phyloP scores from a whole-genome alignment of 2,329 filamentous ascomycete species.

The Lomentospora prolificans region DNA sequence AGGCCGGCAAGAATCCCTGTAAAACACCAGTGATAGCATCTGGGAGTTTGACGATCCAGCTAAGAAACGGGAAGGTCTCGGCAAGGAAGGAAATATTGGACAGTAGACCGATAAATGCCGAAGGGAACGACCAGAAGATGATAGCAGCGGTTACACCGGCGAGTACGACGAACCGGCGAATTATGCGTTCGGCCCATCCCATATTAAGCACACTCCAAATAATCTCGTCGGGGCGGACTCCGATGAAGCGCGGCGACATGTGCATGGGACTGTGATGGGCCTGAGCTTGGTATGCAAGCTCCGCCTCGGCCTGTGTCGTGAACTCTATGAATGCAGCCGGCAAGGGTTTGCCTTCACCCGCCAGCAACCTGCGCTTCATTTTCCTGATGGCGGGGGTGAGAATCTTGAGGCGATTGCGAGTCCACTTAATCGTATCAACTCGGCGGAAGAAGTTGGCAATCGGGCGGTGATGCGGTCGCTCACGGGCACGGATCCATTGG shows the following conservation, averaged over 20 bases:
- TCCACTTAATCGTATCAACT: slow-evolving; percentile 91
- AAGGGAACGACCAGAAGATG: slow-evolving; percentile 72
- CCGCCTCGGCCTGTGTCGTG: slow-evolving; percentile 68
- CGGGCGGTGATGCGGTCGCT: slow-evolving; percentile 63
- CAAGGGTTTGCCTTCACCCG: slow-evolving; percentile 53
- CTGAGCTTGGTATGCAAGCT: slow-evolving; percentile 73
- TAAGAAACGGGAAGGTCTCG: slow-evolving; percentile 55
- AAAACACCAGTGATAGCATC: slow-evolving; percentile 62
- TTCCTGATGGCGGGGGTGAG: slow-evolving; percentile 40
- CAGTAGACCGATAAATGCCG: slow-evolving; percentile 72
- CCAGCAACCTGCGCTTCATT: slow-evolving; percentile 56
- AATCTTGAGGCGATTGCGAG: slow-evolving; percentile 42
- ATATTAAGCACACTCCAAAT: slow-evolving; percentile 72
- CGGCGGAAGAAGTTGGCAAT: slow-evolving; percentile 69
- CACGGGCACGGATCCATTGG: slow-evolving; percentile 62
- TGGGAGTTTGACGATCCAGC: slow-evolving; percentile 66
- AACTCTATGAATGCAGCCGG: slow-evolving; percentile 92
- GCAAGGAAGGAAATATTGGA: slow-evolving; percentile 71
- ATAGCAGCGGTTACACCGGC: slow-evolving; percentile 62
- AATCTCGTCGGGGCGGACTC: slow-evolving; percentile 68
- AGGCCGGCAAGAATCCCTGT: slow-evolving; percentile 70
- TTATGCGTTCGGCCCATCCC: slow-evolving; percentile 64
- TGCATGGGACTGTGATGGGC: slow-evolving; percentile 73
- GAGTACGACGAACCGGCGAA: slow-evolving; percentile 55
- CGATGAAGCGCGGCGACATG: slow-evolving; percentile 78